Percentiles rank a stretch among this genome's conserved stretches.
These are phyloP conservation scores for Xylaria intraflava DNA, from an alignment of 495 filamentous ascomycete species.

Conservation along the genomic window DNA sequence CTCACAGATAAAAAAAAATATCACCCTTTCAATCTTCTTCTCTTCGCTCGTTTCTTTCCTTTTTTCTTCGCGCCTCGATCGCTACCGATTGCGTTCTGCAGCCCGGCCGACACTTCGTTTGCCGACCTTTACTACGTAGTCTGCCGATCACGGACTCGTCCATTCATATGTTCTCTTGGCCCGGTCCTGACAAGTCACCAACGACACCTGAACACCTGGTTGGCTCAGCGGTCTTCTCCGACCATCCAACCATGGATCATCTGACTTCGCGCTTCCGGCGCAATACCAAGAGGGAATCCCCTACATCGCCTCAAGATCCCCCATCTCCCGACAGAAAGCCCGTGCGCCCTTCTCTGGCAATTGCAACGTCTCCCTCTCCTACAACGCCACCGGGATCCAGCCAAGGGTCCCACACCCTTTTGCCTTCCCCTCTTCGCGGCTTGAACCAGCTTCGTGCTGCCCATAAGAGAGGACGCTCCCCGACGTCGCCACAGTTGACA, in stretches of 20 bases:
- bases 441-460: conserved; percentile 17
- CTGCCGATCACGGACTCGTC: background rate
- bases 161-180: background rate
- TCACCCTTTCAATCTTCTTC: no score
- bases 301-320: background rate
- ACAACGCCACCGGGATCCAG: conserved; percentile 5
- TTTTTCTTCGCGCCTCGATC: no score
- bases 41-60: no score
- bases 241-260: conserved; percentile 16
- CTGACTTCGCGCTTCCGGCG: conserved; percentile 24
- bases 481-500: conserved; percentile 26
- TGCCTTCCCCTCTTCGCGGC: conserved; percentile 20
- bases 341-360: conserved; percentile 16
- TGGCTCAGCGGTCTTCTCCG: background rate
- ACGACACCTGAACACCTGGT: background rate
- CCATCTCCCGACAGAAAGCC: background rate
- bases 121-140: background rate
- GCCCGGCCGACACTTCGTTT: no score
- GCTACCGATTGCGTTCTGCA: no score
- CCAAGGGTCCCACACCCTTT: background rate
- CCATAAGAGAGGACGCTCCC: conserved; percentile 38
- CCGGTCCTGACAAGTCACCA: background rate
- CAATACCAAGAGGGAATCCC: conserved; percentile 9
- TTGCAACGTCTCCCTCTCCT: conserved; percentile 5
- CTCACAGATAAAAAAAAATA: no score